Base-by-base conservation (phyloP, 2,329 filamentous ascomycete species). In the Verticillium isaacii region DNA sequence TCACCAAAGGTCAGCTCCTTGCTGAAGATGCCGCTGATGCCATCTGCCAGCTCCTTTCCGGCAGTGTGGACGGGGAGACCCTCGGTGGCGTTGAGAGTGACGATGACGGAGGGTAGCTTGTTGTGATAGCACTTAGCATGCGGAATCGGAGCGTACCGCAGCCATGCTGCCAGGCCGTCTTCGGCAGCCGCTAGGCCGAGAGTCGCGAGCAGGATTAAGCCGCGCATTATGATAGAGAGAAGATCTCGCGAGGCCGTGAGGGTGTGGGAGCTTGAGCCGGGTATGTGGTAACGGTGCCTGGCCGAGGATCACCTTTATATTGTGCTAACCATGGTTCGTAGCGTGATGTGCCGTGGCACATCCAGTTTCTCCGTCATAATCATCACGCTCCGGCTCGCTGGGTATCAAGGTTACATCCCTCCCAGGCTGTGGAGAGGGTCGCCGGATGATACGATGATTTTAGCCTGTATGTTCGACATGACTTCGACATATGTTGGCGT, bases 161-260 rank as follows among this genome's bases (percentile, higher is more conserved):
- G 72, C 88, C 88, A 90, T 57, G 77, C 87, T 61, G 82, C 75
- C 29, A 86, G 73, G 12, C 88, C 88, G 68, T 84, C 81, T 67
- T 90, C 87, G 45, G 85, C 86, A 55, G 73, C 72, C 50, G 69
- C 79, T 41, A 80, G 67, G 68, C 74, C 72, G 64, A 74, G 62
- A 45, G 66, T 63, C 60, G 70, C 65, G 39, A 73, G 57, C 56
- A 72, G 61, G 64, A 69, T 67, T 39, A 68, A 60, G 54, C 65
- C 65, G 61, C 70, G 71, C 72, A 74, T 73, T 61, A 17, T 69
- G 57, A 11, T 32, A n/a, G 32, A 37, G 12, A 23, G 17, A 37
- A 15, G 36, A 19, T 25, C 55, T 50, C 45, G 12, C 45, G 45
- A 50, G 6, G n/a, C 19, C 19, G 17, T 23, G n/a, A 8, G 9